Conservation (phyloP, 345 rosid genomes). For the Viola odorata region DNA sequence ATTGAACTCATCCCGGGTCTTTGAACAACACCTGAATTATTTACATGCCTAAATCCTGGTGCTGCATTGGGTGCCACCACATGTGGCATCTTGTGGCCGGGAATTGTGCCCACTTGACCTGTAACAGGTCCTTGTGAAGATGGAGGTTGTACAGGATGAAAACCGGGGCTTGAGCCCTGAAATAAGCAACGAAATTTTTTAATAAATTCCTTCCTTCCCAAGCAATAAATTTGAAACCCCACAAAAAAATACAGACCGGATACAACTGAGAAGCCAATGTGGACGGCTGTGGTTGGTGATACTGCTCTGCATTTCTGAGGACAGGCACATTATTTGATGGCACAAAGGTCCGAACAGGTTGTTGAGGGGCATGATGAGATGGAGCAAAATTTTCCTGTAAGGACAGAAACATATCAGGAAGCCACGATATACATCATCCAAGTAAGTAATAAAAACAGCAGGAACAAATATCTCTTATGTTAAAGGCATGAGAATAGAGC, state of each 20-base stretch:
- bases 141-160: conserved; percentile 47
- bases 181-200: conserved; percentile 18
- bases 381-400: conserved; percentile 36
- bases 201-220: conserved; percentile 5
- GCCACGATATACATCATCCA: background rate
- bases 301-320: conserved; percentile 74
- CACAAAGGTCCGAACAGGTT: conserved; percentile 60
- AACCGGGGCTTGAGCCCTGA: conserved; percentile 59
- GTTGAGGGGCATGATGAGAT: conserved; percentile 46
- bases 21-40: conserved; percentile 48
- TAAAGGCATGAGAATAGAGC: background rate
- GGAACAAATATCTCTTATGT: background rate
- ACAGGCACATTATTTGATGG: conserved; percentile 68
- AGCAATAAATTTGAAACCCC: conserved; percentile 8
- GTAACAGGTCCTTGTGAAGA: conserved; percentile 44
- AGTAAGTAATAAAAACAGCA: background rate
- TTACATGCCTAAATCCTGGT: conserved; percentile 69
- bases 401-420: background rate
- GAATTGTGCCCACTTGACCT: conserved; percentile 45
- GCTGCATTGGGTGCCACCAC: conserved; percentile 45
- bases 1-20: conserved; percentile 57
- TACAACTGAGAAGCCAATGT: conserved; percentile 71
- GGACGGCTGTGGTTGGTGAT: conserved; percentile 47
- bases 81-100: conserved; percentile 50
- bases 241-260: conserved; percentile 45